phyloP scores from a whole-genome alignment of 768 basidiomycete genomes.

The Rhodotorula graminis region DNA sequence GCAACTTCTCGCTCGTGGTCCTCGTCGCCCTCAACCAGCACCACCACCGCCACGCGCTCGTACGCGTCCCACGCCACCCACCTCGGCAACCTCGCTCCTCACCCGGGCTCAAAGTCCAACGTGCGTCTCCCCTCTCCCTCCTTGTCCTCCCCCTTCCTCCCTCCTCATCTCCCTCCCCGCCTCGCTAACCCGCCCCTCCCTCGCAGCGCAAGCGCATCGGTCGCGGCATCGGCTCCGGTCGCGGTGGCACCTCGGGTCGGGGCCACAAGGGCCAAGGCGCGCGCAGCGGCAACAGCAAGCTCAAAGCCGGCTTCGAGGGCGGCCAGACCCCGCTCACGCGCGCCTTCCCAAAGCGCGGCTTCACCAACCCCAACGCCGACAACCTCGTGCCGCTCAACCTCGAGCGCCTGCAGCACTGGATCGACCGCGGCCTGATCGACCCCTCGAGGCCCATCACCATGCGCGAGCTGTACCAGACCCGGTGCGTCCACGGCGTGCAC shows the following conservation, averaged over 20 bases:
- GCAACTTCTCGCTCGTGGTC: not conserved
- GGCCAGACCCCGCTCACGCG: slow-evolving; percentile 92
- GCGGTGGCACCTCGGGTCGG: slow-evolving; percentile 85
- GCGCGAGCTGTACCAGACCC: slow-evolving; percentile 72
- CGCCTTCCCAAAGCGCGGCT: slow-evolving; percentile 87
- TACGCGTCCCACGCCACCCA: slow-evolving; percentile 27
- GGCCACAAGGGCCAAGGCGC: slow-evolving; percentile 96
- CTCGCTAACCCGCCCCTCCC: not conserved
- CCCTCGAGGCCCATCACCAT: slow-evolving; percentile 84
- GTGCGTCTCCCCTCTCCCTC: slow-evolving; percentile 49
- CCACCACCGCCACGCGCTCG: not conserved
- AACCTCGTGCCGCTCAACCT: slow-evolving; percentile 79
- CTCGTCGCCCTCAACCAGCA: too few species aligned
- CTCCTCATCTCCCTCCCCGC: not conserved
- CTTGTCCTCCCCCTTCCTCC: not conserved
- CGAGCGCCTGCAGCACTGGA: slow-evolving; percentile 82
- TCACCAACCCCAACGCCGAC: slow-evolving; percentile 74
- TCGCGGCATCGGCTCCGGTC: slow-evolving; percentile 82
- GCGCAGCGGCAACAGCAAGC: slow-evolving; percentile 78
- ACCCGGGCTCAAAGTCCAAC: slow-evolving; percentile 63
- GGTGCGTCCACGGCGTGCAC: slow-evolving; percentile 79
- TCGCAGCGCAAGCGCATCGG: slow-evolving; percentile 86
- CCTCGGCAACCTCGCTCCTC: slow-evolving; percentile 70
- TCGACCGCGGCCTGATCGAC: slow-evolving; percentile 72
- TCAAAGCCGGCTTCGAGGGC: slow-evolving; percentile 81